phyloP scores from a whole-genome alignment of 2,329 filamentous ascomycete genomes.

The Fusarium sp. region DNA sequence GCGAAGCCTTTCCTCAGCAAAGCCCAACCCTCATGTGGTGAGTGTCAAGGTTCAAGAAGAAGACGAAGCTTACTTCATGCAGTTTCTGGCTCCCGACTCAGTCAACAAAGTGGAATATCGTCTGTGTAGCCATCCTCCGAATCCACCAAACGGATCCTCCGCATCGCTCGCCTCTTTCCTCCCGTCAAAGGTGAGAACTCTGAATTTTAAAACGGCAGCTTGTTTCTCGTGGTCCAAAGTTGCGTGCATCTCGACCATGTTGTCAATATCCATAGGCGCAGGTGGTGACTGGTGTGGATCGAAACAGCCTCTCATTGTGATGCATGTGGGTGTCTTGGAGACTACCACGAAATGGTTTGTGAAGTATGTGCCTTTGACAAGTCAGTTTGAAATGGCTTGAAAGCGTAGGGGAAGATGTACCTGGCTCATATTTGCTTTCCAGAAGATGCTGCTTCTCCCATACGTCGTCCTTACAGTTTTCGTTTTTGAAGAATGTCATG shows the following conservation, averaged over 20 bases:
- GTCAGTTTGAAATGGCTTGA: rapidly evolving
- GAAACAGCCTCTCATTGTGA: conserved; percentile 33
- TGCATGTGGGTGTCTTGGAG: conserved; percentile 19
- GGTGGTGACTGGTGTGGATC: conserved; percentile 20
- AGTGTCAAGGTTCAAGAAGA: too few relatives aligned
- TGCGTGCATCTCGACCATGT: conserved; percentile 23
- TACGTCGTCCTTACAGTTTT: conserved; percentile 16
- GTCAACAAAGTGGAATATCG: conserved; percentile 31
- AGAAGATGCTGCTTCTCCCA: conserved; percentile 36
- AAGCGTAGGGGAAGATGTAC: neutral
- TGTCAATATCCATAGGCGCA: neutral
- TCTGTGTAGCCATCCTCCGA: conserved; percentile 35
- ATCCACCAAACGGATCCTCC: conserved; percentile 28
- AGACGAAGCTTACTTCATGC: neutral
- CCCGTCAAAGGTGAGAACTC: conserved; percentile 30
- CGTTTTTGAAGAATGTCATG: conserved; percentile 20
- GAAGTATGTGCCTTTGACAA: conserved; percentile 22
- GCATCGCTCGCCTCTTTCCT: conserved; percentile 15
- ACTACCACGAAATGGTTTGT: conserved; percentile 36
- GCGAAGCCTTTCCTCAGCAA: too few relatives aligned
- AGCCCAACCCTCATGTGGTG: too few relatives aligned
- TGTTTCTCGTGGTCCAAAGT: conserved; percentile 3
- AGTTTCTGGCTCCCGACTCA: conserved; percentile 38
- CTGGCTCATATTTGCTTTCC: conserved; percentile 32
- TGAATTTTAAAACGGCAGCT: conserved; percentile 8